Percentiles rank a stretch among this genome's conserved stretches.
Evolutionary conservation across 78 protist species (phyloP).

Genomic region (Dictyostelium intermedium): DNA sequence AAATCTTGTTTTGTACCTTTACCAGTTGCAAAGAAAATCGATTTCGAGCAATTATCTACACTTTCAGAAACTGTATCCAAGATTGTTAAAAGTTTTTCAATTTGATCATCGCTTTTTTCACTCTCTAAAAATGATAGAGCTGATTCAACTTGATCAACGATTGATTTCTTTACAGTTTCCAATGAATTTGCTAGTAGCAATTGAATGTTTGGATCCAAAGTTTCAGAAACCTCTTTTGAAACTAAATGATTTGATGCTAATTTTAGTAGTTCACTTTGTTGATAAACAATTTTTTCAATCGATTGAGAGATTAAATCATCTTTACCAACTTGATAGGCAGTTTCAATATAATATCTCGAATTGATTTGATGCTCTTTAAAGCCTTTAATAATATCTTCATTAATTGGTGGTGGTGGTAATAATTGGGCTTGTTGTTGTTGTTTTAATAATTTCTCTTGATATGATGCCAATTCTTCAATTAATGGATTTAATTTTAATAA

Average conservation of each 20-base stretch:
- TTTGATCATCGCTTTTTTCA: not conserved
- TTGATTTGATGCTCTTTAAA: constrained; percentile 26
- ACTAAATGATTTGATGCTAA: constrained; percentile 14
- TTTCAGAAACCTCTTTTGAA: not conserved
- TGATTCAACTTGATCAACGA: constrained; percentile 38
- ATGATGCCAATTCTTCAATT: constrained; percentile 24
- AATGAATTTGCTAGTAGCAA: not conserved
- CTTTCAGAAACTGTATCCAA: constrained; percentile 46
- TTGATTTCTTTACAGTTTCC: not conserved
- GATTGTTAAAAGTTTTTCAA: not conserved
- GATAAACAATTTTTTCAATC: constrained; percentile 40
- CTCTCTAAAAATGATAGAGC: constrained; percentile 4
- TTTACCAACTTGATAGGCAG: constrained; percentile 45
- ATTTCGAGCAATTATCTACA: not conserved
- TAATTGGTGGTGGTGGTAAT: not conserved
- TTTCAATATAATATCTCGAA: constrained; percentile 42
- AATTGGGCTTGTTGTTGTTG: not conserved
- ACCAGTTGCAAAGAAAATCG: constrained; percentile 13
- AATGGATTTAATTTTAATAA: constrained; percentile 21
- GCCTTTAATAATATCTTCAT: not conserved
- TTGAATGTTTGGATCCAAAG: not conserved
- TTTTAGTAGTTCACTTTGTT: constrained; percentile 32
- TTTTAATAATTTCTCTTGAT: not conserved
- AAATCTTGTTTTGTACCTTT: not conserved
- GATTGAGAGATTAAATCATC: constrained; percentile 20